Evolutionary conservation across 805 yeast species (phyloP), one percentile per base, ranked within the genome.

Genomic region (Saturnispora bothae): DNA sequence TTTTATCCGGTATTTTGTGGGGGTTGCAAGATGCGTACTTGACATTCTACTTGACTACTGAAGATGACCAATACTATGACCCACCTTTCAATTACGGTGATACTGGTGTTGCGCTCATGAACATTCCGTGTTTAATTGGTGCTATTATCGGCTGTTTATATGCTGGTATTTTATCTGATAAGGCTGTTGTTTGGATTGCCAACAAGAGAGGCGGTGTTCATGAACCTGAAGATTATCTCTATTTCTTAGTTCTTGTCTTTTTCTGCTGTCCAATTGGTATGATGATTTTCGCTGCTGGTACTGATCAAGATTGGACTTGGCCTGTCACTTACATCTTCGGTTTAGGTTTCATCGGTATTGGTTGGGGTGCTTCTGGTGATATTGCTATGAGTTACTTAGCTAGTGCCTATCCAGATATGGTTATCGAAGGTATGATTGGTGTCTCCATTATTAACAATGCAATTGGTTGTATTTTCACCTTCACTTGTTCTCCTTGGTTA

Each of bases 21-120:
- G 89, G 89, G 32, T 64, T 76, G 41, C 89, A 81, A 54, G 85
- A 79, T 52, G 82, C 85, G 0, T 76, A 79, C 51, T 65, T 81
- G 45, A 73, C 88, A 0, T 81, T 82, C 49, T 82, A 80, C 55
- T 56, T 82, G 44, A 80, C 88, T 3, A 72, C 83, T 9, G 83
- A 79, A 52, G 86, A 80, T 43, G 76, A 76, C 39, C 62, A 65
- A 45, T 81, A 75, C 60, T 73, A 74, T 37, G 77, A 68, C 40
- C 66, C 68, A 0, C 89, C 92, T 9, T 81, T 73, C 67, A 70
- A 71, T 55, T 78, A 78, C 50, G 64, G 76, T 13, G 68, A 76
- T 47, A 66, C 70, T 5, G 82, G 77, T 27, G 83, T 82, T 19
- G 86, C 85, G 0, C 51, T 81, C 30, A 79, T 81, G 86, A 80